Conservation (phyloP, 805 yeast genomes). For the Zygosaccharomyces pseudorouxii region DNA sequence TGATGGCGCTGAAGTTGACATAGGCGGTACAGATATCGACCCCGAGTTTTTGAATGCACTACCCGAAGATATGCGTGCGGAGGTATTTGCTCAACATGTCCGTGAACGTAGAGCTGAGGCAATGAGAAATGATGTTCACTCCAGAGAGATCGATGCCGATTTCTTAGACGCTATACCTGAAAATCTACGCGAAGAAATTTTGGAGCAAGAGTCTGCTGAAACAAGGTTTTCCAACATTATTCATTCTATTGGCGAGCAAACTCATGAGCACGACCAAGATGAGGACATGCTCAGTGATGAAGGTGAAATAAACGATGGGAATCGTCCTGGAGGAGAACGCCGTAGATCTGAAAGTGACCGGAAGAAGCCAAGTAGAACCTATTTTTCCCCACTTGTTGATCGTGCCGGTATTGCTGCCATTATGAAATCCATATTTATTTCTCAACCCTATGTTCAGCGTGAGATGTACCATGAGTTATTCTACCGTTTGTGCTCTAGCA, state of each 20-base stretch:
- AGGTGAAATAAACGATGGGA: slow-evolving; percentile 10
- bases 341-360: slow-evolving; percentile 22
- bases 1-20: slow-evolving; percentile 75
- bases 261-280: slow-evolving; percentile 17
- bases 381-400: slow-evolving; percentile 66
- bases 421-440: slow-evolving; percentile 64
- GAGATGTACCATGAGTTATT: slow-evolving; percentile 63
- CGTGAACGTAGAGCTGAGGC: slow-evolving; percentile 67
- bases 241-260: slow-evolving; percentile 9
- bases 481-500: slow-evolving; percentile 63
- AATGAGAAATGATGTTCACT: slow-evolving; percentile 38
- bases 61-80: slow-evolving; percentile 91
- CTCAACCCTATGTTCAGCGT: slow-evolving; percentile 59
- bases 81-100: slow-evolving; percentile 80
- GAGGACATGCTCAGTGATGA: slow-evolving; percentile 18
- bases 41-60: slow-evolving; percentile 85
- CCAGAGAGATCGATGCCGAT: slow-evolving; percentile 71
- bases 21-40: slow-evolving; percentile 86
- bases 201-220: slow-evolving; percentile 51
- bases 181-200: slow-evolving; percentile 53
- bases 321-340: slow-evolving; percentile 8
- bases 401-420: slow-evolving; percentile 70
- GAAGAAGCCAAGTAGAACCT: slow-evolving; percentile 37
- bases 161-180: slow-evolving; percentile 79
- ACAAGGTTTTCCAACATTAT: slow-evolving; percentile 34